Evolutionary conservation across 495 filamentous ascomycete genomes (phyloP), one percentile per base, ranked within the genome.

Genomic region (Aspergillus asperescens): DNA sequence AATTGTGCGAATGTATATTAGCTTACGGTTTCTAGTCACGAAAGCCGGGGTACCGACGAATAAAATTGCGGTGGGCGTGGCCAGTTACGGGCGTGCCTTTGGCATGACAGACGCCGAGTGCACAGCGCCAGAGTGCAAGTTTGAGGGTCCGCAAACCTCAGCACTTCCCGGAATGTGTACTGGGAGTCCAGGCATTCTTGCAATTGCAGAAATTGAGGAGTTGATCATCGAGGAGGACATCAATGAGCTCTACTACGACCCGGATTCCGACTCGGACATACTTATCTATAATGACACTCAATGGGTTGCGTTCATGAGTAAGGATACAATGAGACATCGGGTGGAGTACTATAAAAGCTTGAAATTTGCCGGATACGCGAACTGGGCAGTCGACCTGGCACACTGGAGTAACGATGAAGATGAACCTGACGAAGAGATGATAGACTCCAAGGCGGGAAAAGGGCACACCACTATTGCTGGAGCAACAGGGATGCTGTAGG

Each of bases 11-110:
- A 10, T 41, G 39, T 25, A 3, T 29, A 25, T 25, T 37, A 8
- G 8, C 38, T 63, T 31, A 50, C 24, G 12, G 0, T 4, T 13
- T 25, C 22, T 27, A 54, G 51, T 79, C 13, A 78, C 77, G 29
- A 80, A 80, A 50, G 75, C 75, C 0, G 74, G 75, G 13, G 71
- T 76, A 1, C 67, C 65, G 0, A 32, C 59, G 0, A 66, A 62
- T 32, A 74, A 71, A 54, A 42, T 80, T 20, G 7, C 70, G 1
- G 66, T 75, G 15, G 70, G 75, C 8, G 56, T 69, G 3, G 13
- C 65, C 13, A 67, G 63, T 43, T 77, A 76, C 48, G 48, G 57
- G 8, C 48, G 48, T 9, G 44, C 48, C 7, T 57, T 52, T 25
- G 35, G 40, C 15, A 58, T 54, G 50, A 41, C 5, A 24, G 68